Evolutionary conservation across 768 basidiomycete species (phyloP), one percentile per base, ranked within the genome.

Genomic region (Tremella mesenterica): DNA sequence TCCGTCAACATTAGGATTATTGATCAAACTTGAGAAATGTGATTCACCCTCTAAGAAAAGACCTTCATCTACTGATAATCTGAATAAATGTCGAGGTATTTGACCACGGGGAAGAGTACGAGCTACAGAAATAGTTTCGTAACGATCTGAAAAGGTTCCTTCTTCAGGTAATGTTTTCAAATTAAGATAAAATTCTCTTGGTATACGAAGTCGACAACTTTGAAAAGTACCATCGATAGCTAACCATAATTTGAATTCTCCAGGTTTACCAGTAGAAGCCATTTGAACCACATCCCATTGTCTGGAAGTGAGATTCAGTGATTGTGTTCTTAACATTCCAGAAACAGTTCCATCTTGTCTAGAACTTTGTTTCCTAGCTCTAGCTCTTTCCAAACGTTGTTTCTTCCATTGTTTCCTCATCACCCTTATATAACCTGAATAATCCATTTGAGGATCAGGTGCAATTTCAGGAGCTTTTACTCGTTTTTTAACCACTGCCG

Each of bases 231-330:
- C 79, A 45, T 89, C 85, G 27, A 88, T 81, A 0, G 83, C 85
- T 5, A 95, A 77, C 93, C 93, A 97, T 31, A 97, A 73, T 18
- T 81, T 80, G 73, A 85, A 96, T 20, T 89, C 84, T 10, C 95
- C 93, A 10, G 83, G 78, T 36, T 79, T 81, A 57, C 79, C 80
- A 52, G 83, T 88, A 0, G 82, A 80, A 12, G 75, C 67, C 57
- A 99, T 83, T 65, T 97, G 95, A 2, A 97, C 77, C 48, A 99
- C 79, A 63, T 97, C 93, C 95, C 95, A 97, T 45, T 82, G 80
- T 45, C 83, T 78, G 48, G 79, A 81, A 10, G 81, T 77, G 33
- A 76, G 63, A 50, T 72, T 74, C 56, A 75, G 54, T 14, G 73
- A 44, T 78, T 77, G 52, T 79, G 77, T 58, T 78, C 56, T 81